These are phyloP conservation scores for Hygrocybe punicea DNA, from an alignment of 768 basidiomycete species.

Conservation along the genomic window DNA sequence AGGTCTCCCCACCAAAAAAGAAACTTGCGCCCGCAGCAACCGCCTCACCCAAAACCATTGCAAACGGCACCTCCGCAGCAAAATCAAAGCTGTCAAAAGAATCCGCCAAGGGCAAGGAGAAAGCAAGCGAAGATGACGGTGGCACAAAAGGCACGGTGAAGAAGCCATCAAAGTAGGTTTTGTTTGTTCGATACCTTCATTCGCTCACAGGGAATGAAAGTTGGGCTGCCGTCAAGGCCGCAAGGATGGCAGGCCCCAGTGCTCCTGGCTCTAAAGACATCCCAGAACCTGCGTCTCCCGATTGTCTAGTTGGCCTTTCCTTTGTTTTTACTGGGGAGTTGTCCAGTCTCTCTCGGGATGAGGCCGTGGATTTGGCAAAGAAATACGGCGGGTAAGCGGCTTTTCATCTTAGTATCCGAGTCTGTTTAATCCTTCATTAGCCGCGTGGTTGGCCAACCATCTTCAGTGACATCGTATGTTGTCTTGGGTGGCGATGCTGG, in stretches of 20 bases:
- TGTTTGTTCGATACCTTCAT: not conserved
- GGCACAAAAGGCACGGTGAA: constrained; percentile 8
- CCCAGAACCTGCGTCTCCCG: constrained; percentile 59
- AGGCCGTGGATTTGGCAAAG: constrained; percentile 83
- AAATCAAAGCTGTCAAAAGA: constrained; percentile 6
- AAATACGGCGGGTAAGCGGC: constrained; percentile 81
- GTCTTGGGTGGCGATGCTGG: constrained; percentile 88
- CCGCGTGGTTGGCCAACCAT: constrained; percentile 82
- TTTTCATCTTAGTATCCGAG: not conserved
- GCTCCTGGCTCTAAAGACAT: constrained; percentile 67
- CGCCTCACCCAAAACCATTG: not conserved
- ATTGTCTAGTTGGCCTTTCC: constrained; percentile 79
- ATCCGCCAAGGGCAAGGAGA: too few relatives aligned
- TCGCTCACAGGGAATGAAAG: constrained; percentile 16
- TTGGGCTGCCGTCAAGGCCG: constrained; percentile 39
- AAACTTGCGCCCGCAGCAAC: constrained; percentile 12
- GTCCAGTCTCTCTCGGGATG: constrained; percentile 80
- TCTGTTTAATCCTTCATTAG: constrained; percentile 39
- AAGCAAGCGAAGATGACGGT: constrained; percentile 12
- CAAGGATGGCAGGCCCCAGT: constrained; percentile 46
- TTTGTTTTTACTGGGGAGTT: constrained; percentile 97
- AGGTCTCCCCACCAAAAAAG: constrained; percentile 21
- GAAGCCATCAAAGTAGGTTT: constrained; percentile 6
- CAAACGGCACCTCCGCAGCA: not conserved
- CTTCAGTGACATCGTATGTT: constrained; percentile 85